Evolutionary conservation across 2,329 filamentous ascomycete species (phyloP), one percentile per base, ranked within the genome.

Genomic region (Ophiocordyceps unilateralis): DNA sequence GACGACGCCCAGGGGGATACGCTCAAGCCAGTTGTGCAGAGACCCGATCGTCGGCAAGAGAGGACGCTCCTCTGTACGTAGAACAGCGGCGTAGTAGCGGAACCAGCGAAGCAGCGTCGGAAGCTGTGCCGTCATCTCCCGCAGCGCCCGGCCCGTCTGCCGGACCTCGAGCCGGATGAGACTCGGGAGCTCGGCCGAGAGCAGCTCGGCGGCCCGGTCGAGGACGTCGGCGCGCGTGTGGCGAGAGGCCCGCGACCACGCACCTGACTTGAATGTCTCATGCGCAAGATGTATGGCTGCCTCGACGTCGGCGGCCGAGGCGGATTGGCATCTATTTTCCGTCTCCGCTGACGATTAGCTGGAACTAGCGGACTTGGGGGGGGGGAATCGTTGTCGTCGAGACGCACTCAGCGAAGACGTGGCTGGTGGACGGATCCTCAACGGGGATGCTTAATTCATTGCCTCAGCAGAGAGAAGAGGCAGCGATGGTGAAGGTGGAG

Each of bases 91-190:
- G 52, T 80, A 85, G 61, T 84, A 84, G 46, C 72, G 75, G 59
- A 84, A 76, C 80, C 80, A 84, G 38, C 75, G 72, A 1, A 76
- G 69, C 0, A 84, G 64, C 1, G 72, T 75, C 0, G 75, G 73
- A 5, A 81, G 72, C 54, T 84, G 81, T 1, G 79, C 78, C 41
- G 69, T 67, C 77, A 85, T 82, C 55, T 84, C 81, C 22, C 79
- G 74, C 23, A 80, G 64, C 0, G 74, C 74, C 1, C 80, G 74
- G 3, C 81, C 81, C 0, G 80, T 85, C 56, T 84, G 80, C 28
- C 58, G 62, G 8, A 81, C 76, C 56, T 85, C 81, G 4, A 82
- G 65, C 9, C 62, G 57, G 41, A 83, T 77, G 34, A 84, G 66
- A 1, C 61, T 56, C 0, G 71, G 65, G 1, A 84, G 62, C 8